Evolutionary conservation across 495 filamentous ascomycete species (phyloP).

Genomic region (Ascodesmis nigricans): DNA sequence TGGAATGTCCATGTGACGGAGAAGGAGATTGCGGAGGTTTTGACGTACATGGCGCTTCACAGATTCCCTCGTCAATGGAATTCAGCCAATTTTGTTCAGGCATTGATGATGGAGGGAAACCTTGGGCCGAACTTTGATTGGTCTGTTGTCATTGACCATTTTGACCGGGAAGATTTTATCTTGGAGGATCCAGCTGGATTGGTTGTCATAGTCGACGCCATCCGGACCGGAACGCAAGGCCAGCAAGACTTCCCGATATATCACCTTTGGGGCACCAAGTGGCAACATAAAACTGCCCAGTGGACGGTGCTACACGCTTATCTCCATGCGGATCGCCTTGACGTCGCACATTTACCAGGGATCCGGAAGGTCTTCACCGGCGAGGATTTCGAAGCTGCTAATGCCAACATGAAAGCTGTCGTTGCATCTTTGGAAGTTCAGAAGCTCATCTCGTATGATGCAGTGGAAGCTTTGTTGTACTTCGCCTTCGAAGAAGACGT

Average conservation of each 20-base stretch:
- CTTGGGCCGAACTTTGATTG: conserved; percentile 46
- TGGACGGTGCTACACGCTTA: conserved; percentile 76
- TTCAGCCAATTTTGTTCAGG: conserved; percentile 47
- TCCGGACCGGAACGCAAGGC: conserved; percentile 47
- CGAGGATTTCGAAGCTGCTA: conserved; percentile 52
- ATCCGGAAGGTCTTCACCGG: conserved; percentile 54
- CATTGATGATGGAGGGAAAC: conserved; percentile 31
- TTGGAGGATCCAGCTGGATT: conserved; percentile 56
- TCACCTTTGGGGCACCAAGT: conserved; percentile 80
- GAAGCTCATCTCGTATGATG: conserved; percentile 70
- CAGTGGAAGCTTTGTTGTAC: conserved; percentile 59
- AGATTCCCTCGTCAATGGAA: conserved; percentile 46
- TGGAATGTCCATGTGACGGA: conserved; percentile 50
- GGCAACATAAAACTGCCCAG: conserved; percentile 68
- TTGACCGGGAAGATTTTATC: conserved; percentile 59
- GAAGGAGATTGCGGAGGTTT: conserved; percentile 54
- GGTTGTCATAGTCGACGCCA: conserved; percentile 48
- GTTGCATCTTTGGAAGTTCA: conserved; percentile 59
- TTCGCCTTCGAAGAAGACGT: conserved; percentile 41
- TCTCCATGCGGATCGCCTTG: conserved; percentile 45
- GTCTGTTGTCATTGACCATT: conserved; percentile 55
- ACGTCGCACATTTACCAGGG: conserved; percentile 59
- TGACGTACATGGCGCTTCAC: conserved; percentile 63
- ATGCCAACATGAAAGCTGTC: conserved; percentile 43
- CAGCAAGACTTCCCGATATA: conserved; percentile 36